phyloP scores from a whole-genome alignment of 2,329 filamentous ascomycete genomes.

The Fusarium caatingaense region DNA sequence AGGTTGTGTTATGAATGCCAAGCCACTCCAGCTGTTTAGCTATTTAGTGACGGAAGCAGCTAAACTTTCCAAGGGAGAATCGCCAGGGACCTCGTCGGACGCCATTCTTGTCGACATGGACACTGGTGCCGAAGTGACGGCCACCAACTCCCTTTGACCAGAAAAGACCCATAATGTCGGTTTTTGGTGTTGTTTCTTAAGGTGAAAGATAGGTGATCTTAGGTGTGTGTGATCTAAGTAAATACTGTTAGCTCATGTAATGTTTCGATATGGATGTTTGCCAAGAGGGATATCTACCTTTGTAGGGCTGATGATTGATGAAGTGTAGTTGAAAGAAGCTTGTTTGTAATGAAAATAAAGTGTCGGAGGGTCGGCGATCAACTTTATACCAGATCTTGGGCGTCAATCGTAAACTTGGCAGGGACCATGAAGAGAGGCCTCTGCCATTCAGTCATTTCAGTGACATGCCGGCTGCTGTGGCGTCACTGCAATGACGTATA shows the following conservation, averaged over 20 bases:
- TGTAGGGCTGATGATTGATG: neutral
- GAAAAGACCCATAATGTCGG: constrained; percentile 58
- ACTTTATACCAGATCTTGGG: constrained; percentile 35
- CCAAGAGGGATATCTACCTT: constrained; percentile 6
- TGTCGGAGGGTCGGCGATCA: constrained; percentile 37
- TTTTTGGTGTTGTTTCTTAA: neutral
- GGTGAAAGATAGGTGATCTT: neutral
- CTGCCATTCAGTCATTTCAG: constrained; percentile 24
- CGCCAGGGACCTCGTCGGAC: constrained; percentile 63
- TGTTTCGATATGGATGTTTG: neutral
- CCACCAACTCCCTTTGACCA: constrained; percentile 60
- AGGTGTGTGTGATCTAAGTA: constrained; percentile 4
- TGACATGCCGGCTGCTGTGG: constrained; percentile 17
- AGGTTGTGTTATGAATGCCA: neutral
- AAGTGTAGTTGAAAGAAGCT: constrained; percentile 42
- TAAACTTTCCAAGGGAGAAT: constrained; percentile 62
- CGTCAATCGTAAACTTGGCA: constrained; percentile 40
- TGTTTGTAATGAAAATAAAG: constrained; percentile 36
- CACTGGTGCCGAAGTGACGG: constrained; percentile 62
- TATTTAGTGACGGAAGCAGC: constrained; percentile 58
- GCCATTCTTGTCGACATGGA: constrained; percentile 59
- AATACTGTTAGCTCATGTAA: constrained; percentile 5
- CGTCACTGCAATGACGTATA: constrained; percentile 38
- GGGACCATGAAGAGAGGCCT: constrained; percentile 33
- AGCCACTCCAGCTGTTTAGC: neutral